Base-by-base conservation (phyloP, 208 protist species). In the Trypanosoma caninum region DNA sequence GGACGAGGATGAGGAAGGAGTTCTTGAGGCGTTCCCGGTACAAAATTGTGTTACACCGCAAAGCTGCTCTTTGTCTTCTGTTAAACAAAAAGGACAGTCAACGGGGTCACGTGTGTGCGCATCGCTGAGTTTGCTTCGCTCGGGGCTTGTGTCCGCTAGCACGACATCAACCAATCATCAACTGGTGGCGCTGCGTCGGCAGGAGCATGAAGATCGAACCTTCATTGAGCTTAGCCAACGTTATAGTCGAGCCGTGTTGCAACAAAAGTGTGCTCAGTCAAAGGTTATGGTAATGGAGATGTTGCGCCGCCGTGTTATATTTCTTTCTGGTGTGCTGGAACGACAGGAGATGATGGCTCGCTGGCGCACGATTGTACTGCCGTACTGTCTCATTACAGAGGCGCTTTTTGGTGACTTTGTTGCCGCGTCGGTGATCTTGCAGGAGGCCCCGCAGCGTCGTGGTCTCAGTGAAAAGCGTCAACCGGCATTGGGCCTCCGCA, bases 311-410 rank as follows among this genome's bases (percentile, higher is more conserved):
- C 61, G 61, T 28, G 0, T 57, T 2, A 42, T 67, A 23, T 67
- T 67, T 30, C 61, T 67, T 50, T n/a, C 37, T 34, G 33, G 34
- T 34, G 31, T 48, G 1, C 16, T 67, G 7, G 61, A 56, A 27
- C 48, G 50, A 18, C 51, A 67, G n/a, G 61, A 67, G 34, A 2
- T 67, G 34, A 20, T 67, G n/a, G 22, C 37, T 11, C 61, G 61
- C 22, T 67, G 61, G 61, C 37, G 22, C 16, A 45, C 31, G 10
- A 45, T 67, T 11, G 38, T 67, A n/a, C 35, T 59, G 16, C 61
- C 61, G 0, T 50, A 59, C 33, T 42, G n/a, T 27, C 31, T 55
- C 14, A 40, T 55, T 13, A 63, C 34, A 54, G 58, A 63, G 33
- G 31, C 58, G 30, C 14, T 63, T 11, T 22, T 31, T 44, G 45